Conservation (phyloP, 208 protist genomes). For the Crithidia bombi region DNA sequence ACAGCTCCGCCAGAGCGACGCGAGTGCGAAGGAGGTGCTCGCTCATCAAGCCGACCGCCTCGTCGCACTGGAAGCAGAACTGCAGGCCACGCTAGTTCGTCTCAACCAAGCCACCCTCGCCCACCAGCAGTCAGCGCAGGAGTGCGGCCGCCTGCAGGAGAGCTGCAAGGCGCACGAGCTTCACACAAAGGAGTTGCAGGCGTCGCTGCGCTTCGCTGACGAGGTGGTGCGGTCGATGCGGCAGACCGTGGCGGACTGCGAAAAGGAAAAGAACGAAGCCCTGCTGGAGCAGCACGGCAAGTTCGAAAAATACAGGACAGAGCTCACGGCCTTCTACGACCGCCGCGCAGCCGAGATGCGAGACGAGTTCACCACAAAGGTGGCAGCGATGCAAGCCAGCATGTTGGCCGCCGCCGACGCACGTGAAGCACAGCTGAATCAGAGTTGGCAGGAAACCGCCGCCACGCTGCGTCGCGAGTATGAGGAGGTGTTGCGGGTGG, state of each 20-base stretch:
- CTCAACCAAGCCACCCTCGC: constrained; percentile 16
- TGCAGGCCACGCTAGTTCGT: constrained; percentile 26
- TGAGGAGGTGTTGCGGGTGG: constrained; percentile 34
- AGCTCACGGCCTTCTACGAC: constrained; percentile 44
- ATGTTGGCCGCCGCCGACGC: constrained; percentile 45
- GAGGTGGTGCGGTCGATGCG: constrained; percentile 39
- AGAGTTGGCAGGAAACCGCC: constrained; percentile 44
- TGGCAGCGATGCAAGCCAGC: constrained; percentile 28
- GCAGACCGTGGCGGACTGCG: constrained; percentile 28
- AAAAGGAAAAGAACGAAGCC: constrained; percentile 34
- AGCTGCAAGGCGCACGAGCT: constrained; percentile 30
- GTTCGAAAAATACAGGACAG: constrained; percentile 45
- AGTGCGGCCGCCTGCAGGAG: constrained; percentile 27
- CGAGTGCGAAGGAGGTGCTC: constrained; percentile 29
- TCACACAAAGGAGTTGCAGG: constrained; percentile 29
- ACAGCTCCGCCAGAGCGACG: constrained; percentile 33
- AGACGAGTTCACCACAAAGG: constrained; percentile 37
- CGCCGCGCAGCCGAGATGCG: constrained; percentile 38
- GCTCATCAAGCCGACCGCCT: constrained; percentile 38
- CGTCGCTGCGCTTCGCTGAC: constrained; percentile 25
- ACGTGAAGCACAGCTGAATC: constrained; percentile 47
- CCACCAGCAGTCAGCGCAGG: constrained; percentile 16
- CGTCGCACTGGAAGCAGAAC: constrained; percentile 27
- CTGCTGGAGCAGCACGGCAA: constrained; percentile 44
- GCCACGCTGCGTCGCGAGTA: constrained; percentile 40